Evolutionary conservation across 2,329 filamentous ascomycete genomes (phyloP).

Genomic region (Dactylella cylindrospora): DNA sequence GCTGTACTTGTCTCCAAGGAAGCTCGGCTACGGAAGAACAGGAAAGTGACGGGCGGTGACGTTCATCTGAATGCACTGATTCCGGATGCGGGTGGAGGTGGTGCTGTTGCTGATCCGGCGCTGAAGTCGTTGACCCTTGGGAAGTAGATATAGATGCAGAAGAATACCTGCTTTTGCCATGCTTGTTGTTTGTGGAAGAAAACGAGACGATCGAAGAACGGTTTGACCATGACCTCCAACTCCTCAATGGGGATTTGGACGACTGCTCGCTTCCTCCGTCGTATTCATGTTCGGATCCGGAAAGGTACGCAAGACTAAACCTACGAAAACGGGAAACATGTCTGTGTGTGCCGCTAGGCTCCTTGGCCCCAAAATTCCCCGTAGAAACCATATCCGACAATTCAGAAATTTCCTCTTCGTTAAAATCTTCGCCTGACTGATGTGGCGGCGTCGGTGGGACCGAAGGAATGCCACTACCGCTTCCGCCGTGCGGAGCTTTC

Average conservation of each 20-base stretch:
- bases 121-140: conserved; percentile 22
- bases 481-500: background rate
- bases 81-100: conserved; percentile 2
- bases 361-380: conserved; percentile 15
- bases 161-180: conserved; percentile 18
- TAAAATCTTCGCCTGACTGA: conserved; percentile 4
- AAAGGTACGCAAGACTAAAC: conserved; percentile 41
- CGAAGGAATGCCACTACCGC: no score
- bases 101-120: conserved; percentile 7
- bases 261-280: conserved; percentile 38
- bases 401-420: conserved; percentile 21
- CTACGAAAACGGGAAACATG: conserved; percentile 34
- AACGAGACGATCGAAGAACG: conserved; percentile 34
- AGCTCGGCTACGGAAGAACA: conserved; percentile 30
- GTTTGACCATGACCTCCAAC: conserved; percentile 39
- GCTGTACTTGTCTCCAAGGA: conserved; percentile 28
- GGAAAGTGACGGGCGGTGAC: conserved; percentile 21
- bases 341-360: conserved; percentile 10
- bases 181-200: conserved; percentile 13
- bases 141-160: conserved; percentile 28
- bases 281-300: conserved; percentile 37
- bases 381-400: conserved; percentile 34
- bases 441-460: no score
- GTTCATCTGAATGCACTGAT: conserved; percentile 15
- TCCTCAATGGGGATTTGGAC: conserved; percentile 31